Evolutionary conservation across 2,329 filamentous ascomycete genomes (phyloP), one percentile per base, ranked within the genome.

Genomic region (Pleoardoris graminearum): DNA sequence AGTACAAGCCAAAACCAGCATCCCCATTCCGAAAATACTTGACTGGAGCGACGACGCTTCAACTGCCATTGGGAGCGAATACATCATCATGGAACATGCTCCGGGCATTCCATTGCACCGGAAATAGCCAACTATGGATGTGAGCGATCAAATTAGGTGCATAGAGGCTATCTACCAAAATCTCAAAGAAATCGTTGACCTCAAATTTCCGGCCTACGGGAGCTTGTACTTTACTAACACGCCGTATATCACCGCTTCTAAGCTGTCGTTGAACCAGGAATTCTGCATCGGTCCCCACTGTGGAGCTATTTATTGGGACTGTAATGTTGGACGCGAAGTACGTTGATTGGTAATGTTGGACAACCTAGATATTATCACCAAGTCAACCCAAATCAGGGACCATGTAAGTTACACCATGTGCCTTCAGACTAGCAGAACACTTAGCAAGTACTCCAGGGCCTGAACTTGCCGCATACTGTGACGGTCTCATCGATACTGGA

Each of bases 1-100:
- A 77, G 72, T 75, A 51, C 68, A 70, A 66, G 27, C 51, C 0
- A 64, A 73, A 23, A 77, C 75, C 7, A 65, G 51, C 7, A 68
- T 79, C 30, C 76, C 76, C 25, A 72, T 78, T 35, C 76, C 75
- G 17, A 66, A 58, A 48, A 70, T 79, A 33, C 60, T 78, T 7
- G 75, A 75, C 55, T 79, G 75, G 75, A 74, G 62, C 59, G 61
- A 75, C 52, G 66, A 77, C 52, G 50, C 61, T 35, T 57, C 53
- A 21, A 75, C 71, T 60, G 16, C 44, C 25, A 64, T 74, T 37
- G 66, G 71, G 4, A 64, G 61, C 8, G 72, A 76, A 57, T 76
- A 75, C 45, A 75, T 76, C 23, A 72, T 77, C 50, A 68, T 74
- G 62, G 68, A 74, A 54, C 64, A 75, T 58, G 67, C 66, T 1